phyloP scores from a whole-genome alignment of 116 monocot genomes.

The Zostera marina region DNA sequence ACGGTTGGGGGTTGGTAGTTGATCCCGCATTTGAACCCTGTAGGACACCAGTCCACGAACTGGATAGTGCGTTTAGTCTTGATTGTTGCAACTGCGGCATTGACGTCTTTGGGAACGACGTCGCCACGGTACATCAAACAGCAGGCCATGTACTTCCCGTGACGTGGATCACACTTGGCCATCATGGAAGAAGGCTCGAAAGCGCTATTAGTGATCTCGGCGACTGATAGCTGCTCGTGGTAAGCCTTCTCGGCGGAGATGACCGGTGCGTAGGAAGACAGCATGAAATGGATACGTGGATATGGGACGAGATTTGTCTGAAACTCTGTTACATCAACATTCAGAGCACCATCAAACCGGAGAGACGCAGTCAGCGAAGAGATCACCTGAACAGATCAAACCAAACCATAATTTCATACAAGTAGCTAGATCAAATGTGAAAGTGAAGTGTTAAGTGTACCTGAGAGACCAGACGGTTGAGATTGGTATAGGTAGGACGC shows the following conservation, averaged over 20 bases:
- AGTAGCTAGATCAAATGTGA: not conserved
- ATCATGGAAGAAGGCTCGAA: conserved; percentile 44
- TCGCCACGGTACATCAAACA: conserved; percentile 46
- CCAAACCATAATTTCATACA: no score
- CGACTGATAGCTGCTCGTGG: conserved; percentile 29
- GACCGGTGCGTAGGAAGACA: conserved; percentile 17
- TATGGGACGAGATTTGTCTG: conserved; percentile 35
- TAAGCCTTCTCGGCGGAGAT: conserved; percentile 29
- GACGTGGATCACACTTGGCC: conserved; percentile 45
- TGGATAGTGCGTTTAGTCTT: conserved; percentile 45
- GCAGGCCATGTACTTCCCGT: conserved; percentile 50
- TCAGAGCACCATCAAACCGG: conserved; percentile 19
- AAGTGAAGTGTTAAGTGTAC: not conserved
- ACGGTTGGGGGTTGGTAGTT: conserved; percentile 34
- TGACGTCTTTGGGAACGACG: conserved; percentile 42
- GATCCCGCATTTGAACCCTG: conserved; percentile 42
- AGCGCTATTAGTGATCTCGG: conserved; percentile 32
- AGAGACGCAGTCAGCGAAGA: conserved; percentile 18
- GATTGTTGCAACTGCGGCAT: conserved; percentile 39
- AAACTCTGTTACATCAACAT: conserved; percentile 18
- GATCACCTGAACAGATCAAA: conserved; percentile 13
- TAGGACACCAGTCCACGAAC: conserved; percentile 48
- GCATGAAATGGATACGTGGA: conserved; percentile 26
- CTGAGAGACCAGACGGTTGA: conserved; percentile 24
- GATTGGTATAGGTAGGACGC: conserved; percentile 24